Percentiles rank a stretch among this genome's conserved stretches.
Evolutionary conservation across 2,329 filamentous ascomycete genomes (phyloP).

Genomic region (Alternaria brassicae): DNA sequence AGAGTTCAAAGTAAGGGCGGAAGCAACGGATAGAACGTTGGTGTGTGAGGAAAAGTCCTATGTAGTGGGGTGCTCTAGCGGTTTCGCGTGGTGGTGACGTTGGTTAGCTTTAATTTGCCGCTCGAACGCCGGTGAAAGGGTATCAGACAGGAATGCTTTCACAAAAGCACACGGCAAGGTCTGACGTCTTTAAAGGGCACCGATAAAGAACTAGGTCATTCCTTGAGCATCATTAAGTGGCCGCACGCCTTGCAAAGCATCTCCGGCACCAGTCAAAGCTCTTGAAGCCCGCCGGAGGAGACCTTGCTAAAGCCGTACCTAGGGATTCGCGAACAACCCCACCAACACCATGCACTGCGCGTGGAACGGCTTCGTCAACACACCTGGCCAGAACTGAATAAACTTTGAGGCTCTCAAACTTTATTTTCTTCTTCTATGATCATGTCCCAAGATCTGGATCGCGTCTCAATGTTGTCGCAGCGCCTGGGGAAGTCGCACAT

Average conservation of each 20-base stretch:
- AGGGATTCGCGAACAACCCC: slow-evolving; percentile 33
- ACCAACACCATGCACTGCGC: slow-evolving; percentile 24
- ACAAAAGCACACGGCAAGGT: slow-evolving; percentile 22
- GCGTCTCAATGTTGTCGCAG: slow-evolving; percentile 31
- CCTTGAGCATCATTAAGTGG: slow-evolving; percentile 47
- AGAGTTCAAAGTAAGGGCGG: slow-evolving; percentile 26
- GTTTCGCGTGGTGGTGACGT: slow-evolving; percentile 43
- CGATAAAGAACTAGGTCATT: slow-evolving; percentile 34
- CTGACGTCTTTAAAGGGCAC: slow-evolving; percentile 28
- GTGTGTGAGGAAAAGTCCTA: slow-evolving; percentile 43
- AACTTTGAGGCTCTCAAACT: slow-evolving; percentile 4
- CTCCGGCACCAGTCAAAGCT: slow-evolving; percentile 38
- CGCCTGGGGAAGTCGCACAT: slow-evolving; percentile 10
- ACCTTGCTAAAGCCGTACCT: slow-evolving; percentile 41
- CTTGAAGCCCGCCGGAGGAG: slow-evolving; percentile 35
- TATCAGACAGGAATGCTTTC: slow-evolving; percentile 28
- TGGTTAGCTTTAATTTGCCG: slow-evolving; percentile 27
- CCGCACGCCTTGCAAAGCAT: slow-evolving; percentile 40
- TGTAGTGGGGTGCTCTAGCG: slow-evolving; percentile 46
- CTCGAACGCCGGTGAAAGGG: slow-evolving; percentile 30
- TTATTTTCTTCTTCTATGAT: background rate
- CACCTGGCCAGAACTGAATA: background rate
- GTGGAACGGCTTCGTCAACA: slow-evolving; percentile 6
- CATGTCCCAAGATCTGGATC: slow-evolving; percentile 5
- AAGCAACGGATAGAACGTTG: slow-evolving; percentile 37